These are phyloP conservation scores for Achlya hypogyna DNA, from an alignment of 352 stramenopile genomes.

Conservation along the genomic window DNA sequence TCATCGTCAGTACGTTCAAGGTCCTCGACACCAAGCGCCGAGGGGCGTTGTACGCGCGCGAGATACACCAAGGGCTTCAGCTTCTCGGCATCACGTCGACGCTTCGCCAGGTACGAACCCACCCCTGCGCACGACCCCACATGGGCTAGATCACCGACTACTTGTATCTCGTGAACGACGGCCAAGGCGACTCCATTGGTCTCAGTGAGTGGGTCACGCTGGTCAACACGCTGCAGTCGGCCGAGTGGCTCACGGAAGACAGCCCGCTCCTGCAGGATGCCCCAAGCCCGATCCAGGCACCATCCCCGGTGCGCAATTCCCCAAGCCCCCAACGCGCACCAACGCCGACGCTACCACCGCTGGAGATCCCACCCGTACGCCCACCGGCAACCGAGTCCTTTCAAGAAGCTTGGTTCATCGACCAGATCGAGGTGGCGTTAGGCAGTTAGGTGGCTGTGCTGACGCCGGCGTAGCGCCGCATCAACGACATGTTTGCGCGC, in stretches of 20 bases:
- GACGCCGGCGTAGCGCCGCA: not conserved
- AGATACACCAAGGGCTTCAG: slow-evolving; percentile 17
- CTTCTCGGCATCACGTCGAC: slow-evolving; percentile 3
- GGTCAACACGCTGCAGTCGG: slow-evolving; percentile 13
- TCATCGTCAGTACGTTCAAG: slow-evolving; percentile 11
- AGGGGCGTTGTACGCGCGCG: not conserved
- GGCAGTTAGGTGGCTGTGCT: not conserved
- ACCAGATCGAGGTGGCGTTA: slow-evolving; percentile 2
- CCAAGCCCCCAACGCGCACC: not conserved
- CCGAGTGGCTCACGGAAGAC: not conserved
- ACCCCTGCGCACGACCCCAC: not conserved
- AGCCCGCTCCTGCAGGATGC: not conserved
- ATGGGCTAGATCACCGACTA: slow-evolving; percentile 9
- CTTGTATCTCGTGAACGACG: slow-evolving; percentile 14
- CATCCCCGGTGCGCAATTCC: not conserved
- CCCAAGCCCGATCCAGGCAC: not conserved
- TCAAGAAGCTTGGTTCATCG: slow-evolving; percentile 13
- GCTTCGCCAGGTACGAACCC: not conserved
- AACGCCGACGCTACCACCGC: not conserved
- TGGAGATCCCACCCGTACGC: not conserved
- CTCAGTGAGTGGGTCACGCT: slow-evolving; percentile 2
- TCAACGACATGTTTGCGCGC: slow-evolving; percentile 11
- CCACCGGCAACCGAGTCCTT: not conserved
- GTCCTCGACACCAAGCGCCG: slow-evolving; percentile 3
- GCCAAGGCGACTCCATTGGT: slow-evolving; percentile 5